Base-by-base conservation (phyloP, 1,139 yeast genomes). In the Kodamaea sp. region DNA sequence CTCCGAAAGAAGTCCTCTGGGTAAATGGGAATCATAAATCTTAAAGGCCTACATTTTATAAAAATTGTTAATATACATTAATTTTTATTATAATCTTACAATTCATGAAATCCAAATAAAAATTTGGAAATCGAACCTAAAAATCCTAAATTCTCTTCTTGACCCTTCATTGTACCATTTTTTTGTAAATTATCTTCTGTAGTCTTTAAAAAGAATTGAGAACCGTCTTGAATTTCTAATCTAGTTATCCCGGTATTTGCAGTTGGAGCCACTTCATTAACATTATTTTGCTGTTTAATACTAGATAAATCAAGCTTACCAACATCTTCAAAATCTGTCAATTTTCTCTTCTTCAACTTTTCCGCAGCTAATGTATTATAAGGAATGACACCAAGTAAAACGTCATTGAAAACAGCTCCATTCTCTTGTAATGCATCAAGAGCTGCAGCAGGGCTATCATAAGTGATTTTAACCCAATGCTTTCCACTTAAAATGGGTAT, bases 391-490 rank as follows among this genome's bases (percentile, higher is more conserved):
- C 96, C 96, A 41, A 87, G 68, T 38, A 84, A 70, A 11, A 77
- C 74, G 0, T 89, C 92, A 39, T 82, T 83, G 50, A 83, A 74
- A 2, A 84, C 77, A 12, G 74, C 64, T 1, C 95, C 95, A 54
- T 86, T 87, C 52, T 89, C 96, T 47, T 82, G 81, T 32, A 89
- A 65, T 0, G 97, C 97, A 40, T 94, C 81, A 24, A 80, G 63
- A 1, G 97, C 96, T 8, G 90, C 75, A 4, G 81, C 69, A 4
- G 86, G 78, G 44, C 81, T 82, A 43, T 81, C 86, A 59, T 79
- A 92, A 1, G 97, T 89, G 38, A 92, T 60, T 55, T 88, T 86
- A 22, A 89, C 80, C 97, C 97, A 92, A 35, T 88, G 83, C 32
- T 78, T 76, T 1, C 97, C 97, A 8, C 92, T 76, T 57, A 81